phyloP scores from a whole-genome alignment of 2,329 filamentous ascomycete species.

The Helotiales sp. region DNA sequence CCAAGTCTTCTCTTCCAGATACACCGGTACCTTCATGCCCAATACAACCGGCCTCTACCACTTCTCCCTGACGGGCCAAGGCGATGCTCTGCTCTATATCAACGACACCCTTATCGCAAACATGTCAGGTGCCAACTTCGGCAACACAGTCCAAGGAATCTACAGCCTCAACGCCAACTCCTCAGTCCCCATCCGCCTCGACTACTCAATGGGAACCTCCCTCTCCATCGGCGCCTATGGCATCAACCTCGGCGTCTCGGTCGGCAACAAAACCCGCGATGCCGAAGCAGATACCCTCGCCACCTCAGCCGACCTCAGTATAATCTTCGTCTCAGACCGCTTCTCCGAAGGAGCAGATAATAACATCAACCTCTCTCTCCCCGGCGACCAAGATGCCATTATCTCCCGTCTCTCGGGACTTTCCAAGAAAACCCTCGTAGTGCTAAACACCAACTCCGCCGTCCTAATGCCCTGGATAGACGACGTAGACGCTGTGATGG shows the following conservation, averaged over 20 bases:
- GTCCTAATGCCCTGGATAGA: background rate
- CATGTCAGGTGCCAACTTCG: constrained; percentile 23
- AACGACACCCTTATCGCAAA: constrained; percentile 15
- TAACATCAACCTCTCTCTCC: constrained; percentile 13
- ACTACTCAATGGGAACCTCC: constrained; percentile 16
- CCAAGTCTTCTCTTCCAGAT: constrained; percentile 21
- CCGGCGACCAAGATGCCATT: background rate
- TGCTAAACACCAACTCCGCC: background rate
- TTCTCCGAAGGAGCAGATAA: constrained; percentile 21
- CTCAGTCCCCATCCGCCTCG: constrained; percentile 12
- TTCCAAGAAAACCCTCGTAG: background rate
- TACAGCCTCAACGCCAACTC: constrained; percentile 11
- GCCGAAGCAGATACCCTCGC: constrained; percentile 20
- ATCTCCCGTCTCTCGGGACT: background rate
- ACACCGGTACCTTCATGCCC: constrained; percentile 18
- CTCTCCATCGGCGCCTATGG: constrained; percentile 17
- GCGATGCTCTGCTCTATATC: constrained; percentile 19
- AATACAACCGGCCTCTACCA: constrained; percentile 18
- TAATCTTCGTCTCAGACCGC: constrained; percentile 22
- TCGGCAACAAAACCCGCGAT: constrained; percentile 7
- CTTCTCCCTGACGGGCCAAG: constrained; percentile 20
- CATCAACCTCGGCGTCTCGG: constrained; percentile 15
- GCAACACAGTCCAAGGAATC: constrained; percentile 21
- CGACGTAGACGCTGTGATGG: background rate
- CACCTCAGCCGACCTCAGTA: constrained; percentile 16